Percentiles rank a stretch among this genome's conserved stretches.
phyloP scores from a whole-genome alignment of 495 filamentous ascomycete species.

The Penicillium soppii region DNA sequence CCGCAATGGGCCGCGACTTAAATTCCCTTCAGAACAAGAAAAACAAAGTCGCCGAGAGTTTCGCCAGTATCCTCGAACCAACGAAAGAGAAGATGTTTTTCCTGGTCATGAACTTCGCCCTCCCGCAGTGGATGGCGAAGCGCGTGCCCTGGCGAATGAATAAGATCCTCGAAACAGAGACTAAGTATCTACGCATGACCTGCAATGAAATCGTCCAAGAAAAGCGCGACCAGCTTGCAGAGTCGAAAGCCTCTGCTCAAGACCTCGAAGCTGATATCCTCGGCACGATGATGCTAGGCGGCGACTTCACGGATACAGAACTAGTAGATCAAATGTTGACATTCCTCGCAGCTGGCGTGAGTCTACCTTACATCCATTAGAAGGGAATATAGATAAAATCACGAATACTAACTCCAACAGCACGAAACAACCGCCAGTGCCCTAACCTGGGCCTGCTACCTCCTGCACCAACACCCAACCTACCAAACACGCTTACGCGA shows the following conservation, averaged over 20 bases:
- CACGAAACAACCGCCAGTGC: conserved; percentile 57
- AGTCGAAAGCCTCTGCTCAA: conserved; percentile 56
- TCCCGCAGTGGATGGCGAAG: conserved; percentile 48
- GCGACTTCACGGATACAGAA: conserved; percentile 55
- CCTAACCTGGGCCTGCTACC: conserved; percentile 52
- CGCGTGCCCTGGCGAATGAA: conserved; percentile 69
- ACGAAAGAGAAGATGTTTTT: conserved; percentile 48
- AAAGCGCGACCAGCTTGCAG: conserved; percentile 55
- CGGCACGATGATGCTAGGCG: conserved; percentile 45
- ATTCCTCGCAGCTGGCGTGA: conserved; percentile 50
- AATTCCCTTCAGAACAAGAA: conserved; percentile 62
- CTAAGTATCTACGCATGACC: conserved; percentile 55
- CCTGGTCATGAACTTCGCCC: conserved; percentile 44
- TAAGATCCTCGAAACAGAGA: conserved; percentile 54
- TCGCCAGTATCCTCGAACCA: conserved; percentile 55
- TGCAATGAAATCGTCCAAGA: conserved; percentile 66
- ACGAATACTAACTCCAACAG: conserved; percentile 9
- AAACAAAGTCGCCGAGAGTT: conserved; percentile 65
- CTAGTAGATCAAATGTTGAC: conserved; percentile 57
- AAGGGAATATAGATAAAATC: no score
- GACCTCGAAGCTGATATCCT: conserved; percentile 71
- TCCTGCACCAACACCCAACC: conserved; percentile 47
- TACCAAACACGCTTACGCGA: conserved; percentile 45
- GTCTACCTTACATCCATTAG: conserved; percentile 4
- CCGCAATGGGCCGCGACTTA: conserved; percentile 81